Evolutionary conservation across 495 filamentous ascomycete genomes (phyloP), one percentile per base, ranked within the genome.

Genomic region (Aspergillus wentii): DNA sequence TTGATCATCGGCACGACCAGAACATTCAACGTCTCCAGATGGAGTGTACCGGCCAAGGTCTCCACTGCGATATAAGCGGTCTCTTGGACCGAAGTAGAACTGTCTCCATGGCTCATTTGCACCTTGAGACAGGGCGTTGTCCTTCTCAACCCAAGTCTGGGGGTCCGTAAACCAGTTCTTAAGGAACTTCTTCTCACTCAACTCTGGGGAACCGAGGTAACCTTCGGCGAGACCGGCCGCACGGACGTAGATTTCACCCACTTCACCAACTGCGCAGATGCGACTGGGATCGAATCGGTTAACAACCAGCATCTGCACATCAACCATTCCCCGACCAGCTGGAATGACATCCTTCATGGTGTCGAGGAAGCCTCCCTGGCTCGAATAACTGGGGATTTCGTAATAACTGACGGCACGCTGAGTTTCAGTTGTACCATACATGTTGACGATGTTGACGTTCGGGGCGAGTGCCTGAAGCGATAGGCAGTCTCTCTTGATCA

Each of bases 381-480:
- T 64, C 5, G 69, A 75, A 17, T 76, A 67, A 46, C 83, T 84
- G 0, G 85, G 86, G 15, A 96, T 79, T 51, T 92, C 82, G 56
- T 76, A 98, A 62, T 85, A 98, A 44, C 78, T 84, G 23, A 98
- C 92, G 0, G 86, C 82, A 38, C 90, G 68, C 54, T 88, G 84
- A 0, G 88, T 94, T 56, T 97, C 90, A 0, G 90, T 95, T 0
- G 89, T 92, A 23, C 89, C 87, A 52, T 91, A 95, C 84, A 92
- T 88, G 65, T 92, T 91, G 40, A 88, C 78, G 36, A 95, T 90
- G 43, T 72, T 74, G 27, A 79, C 80, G 41, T 95, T 95, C 0
- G 75, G 71, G 0, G 89, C 92, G 25, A 97, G 73, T 13, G 72
- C 68, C 38, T 89, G 83, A 8, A 96, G 69, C 13, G 78, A 71